Conservation (phyloP, 2,329 filamentous ascomycete species). For the Tolypocladium endophyticum region DNA sequence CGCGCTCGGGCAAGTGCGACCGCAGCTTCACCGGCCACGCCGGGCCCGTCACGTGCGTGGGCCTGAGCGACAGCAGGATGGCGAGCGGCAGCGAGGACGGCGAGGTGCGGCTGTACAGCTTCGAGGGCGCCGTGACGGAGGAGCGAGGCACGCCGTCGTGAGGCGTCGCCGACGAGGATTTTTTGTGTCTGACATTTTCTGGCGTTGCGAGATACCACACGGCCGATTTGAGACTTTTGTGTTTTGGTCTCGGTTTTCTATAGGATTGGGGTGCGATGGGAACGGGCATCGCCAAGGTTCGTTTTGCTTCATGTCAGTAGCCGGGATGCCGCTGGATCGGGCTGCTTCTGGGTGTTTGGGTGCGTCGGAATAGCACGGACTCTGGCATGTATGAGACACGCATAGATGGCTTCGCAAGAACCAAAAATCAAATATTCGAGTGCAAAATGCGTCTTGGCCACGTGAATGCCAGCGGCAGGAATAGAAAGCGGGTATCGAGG, state of each 20-base stretch:
- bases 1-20: constrained; percentile 81
- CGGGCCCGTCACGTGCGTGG: constrained; percentile 87
- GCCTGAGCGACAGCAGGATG: constrained; percentile 79
- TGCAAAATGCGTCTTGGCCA: background rate
- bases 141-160: constrained; percentile 41
- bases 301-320: background rate
- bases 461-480: background rate
- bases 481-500: too few species aligned
- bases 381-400: background rate
- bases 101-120: constrained; percentile 77
- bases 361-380: background rate
- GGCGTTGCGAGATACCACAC: constrained; percentile 1
- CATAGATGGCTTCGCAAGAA: background rate
- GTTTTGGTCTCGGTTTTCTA: background rate
- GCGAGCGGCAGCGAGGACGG: constrained; percentile 90
- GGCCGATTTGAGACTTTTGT: background rate
- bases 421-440: background rate
- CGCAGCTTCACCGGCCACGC: constrained; percentile 84
- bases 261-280: background rate
- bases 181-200: background rate
- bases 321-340: background rate
- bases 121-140: constrained; percentile 43
- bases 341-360: background rate
- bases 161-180: background rate
- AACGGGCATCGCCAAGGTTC: background rate